phyloP scores from a whole-genome alignment of 306 rosid genomes.

The Pachyrhizus erosus region DNA sequence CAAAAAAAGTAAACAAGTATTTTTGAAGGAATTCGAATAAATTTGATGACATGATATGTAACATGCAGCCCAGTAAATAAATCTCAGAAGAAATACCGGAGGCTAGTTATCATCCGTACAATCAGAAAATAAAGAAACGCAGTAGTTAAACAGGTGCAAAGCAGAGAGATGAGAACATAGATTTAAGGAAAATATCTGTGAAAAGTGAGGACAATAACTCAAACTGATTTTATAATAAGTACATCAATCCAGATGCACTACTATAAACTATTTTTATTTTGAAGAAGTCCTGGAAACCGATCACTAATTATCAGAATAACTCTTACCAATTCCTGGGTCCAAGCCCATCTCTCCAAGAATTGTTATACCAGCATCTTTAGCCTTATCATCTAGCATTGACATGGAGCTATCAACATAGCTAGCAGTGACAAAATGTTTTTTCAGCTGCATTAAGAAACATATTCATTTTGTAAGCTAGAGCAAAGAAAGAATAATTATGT shows the following conservation, averaged over 20 bases:
- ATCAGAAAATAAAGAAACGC: slow-evolving; percentile 12
- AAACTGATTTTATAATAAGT: not conserved
- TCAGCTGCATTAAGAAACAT: slow-evolving; percentile 66
- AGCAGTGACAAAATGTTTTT: slow-evolving; percentile 90
- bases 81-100: slow-evolving; percentile 9
- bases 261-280: slow-evolving; percentile 10
- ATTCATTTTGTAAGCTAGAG: slow-evolving; percentile 33
- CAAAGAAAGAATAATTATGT: not conserved
- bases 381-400: slow-evolving; percentile 72
- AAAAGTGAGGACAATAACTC: slow-evolving; percentile 1
- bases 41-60: slow-evolving; percentile 15
- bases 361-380: slow-evolving; percentile 82
- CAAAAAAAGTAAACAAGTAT: not conserved
- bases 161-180: not conserved
- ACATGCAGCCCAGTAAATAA: not conserved
- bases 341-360: slow-evolving; percentile 98
- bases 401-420: slow-evolving; percentile 90
- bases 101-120: not conserved
- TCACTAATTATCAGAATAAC: slow-evolving; percentile 26
- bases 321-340: slow-evolving; percentile 97
- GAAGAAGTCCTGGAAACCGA: not conserved
- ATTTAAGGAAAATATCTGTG: not conserved
- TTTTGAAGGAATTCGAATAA: slow-evolving; percentile 11
- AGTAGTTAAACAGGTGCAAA: slow-evolving; percentile 7
- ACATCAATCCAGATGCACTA: not conserved